These are phyloP conservation scores for Lecanosticta acicola DNA, from an alignment of 2,329 filamentous ascomycete genomes.

Conservation along the genomic window DNA sequence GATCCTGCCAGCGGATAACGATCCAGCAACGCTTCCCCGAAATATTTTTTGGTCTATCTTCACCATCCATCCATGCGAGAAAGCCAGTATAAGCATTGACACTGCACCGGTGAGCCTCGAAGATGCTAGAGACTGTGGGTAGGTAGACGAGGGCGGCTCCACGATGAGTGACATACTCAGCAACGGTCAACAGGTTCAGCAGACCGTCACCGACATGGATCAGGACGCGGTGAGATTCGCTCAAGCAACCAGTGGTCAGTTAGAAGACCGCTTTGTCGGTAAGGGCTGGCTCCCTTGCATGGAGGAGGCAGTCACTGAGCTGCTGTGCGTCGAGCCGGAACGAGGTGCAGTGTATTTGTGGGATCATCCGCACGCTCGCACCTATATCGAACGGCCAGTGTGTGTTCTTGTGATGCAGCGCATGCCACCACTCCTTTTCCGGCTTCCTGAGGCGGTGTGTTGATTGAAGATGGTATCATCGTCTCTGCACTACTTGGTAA, in stretches of 20 bases:
- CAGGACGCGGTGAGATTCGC: neutral
- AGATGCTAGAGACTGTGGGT: conserved; percentile 7
- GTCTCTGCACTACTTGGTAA: conserved; percentile 3
- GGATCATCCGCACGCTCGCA: conserved; percentile 3
- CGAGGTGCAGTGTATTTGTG: neutral
- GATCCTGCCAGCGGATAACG: conserved; percentile 3
- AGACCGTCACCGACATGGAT: conserved; percentile 1
- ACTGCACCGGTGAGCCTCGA: conserved; percentile 1
- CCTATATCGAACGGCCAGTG: conserved; percentile 1
- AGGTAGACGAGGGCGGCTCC: conserved; percentile 3
- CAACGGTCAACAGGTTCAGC: conserved; percentile 2
- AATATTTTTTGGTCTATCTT: conserved; percentile 6
- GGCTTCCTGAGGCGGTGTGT: conserved; percentile 1
- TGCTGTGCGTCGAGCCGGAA: conserved; percentile 2
- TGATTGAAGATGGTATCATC: conserved; percentile 5
- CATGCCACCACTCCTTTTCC: conserved; percentile 3
- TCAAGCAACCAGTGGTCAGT: neutral
- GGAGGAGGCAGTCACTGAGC: conserved; percentile 1
- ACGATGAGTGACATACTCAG: conserved; percentile 8
- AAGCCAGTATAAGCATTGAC: conserved; percentile 5
- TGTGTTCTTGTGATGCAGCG: conserved; percentile 6
- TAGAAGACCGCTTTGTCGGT: neutral
- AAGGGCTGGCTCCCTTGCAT: conserved; percentile 2
- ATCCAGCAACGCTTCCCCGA: conserved; percentile 4
- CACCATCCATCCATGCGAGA: conserved; percentile 9